Percentiles rank a stretch among this genome's conserved stretches.
phyloP scores from a whole-genome alignment of 1,284 basidiomycete genomes.

The Cerrena zonata region DNA sequence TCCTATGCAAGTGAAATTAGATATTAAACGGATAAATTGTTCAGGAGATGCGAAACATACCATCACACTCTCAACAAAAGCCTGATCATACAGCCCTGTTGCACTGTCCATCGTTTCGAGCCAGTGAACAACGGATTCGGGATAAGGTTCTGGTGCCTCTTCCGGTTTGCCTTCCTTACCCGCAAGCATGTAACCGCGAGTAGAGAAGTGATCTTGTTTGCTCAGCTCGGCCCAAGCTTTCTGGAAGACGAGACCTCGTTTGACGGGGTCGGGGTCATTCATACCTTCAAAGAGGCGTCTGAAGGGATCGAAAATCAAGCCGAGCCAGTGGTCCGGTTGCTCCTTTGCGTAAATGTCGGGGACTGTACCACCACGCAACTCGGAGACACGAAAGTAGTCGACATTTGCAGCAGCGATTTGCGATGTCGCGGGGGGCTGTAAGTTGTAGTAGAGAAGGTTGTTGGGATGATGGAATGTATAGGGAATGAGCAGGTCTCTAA shows the following conservation, averaged over 20 bases:
- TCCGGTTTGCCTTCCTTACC: conserved; percentile 12
- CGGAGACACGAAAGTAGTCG: conserved; percentile 10
- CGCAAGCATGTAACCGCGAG: no score
- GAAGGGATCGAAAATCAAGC: conserved; percentile 2
- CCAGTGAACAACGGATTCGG: conserved; percentile 17
- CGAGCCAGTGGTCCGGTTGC: background rate
- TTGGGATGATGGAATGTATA: no score
- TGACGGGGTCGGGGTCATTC: no score
- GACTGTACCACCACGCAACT: conserved; percentile 7
- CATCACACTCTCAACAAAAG: conserved; percentile 17
- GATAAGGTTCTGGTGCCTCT: no score
- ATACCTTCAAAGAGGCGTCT: conserved; percentile 3
- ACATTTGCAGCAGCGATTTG: conserved; percentile 4
- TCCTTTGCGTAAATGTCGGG: conserved; percentile 1
- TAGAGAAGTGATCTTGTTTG: conserved; percentile 15
- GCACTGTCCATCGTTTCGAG: conserved; percentile 19
- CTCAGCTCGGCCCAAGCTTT: conserved; percentile 15
- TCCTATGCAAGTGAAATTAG: no score
- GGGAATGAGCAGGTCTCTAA: conserved; percentile 10
- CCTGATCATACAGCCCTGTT: conserved; percentile 17
- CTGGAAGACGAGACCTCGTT: no score
- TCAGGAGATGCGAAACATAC: no score
- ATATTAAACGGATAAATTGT: no score
- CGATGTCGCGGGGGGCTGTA: conserved; percentile 1
- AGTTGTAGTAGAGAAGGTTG: conserved; percentile 13